phyloP scores from a whole-genome alignment of 441 rosid species.

The Flueggea neowawraea region DNA sequence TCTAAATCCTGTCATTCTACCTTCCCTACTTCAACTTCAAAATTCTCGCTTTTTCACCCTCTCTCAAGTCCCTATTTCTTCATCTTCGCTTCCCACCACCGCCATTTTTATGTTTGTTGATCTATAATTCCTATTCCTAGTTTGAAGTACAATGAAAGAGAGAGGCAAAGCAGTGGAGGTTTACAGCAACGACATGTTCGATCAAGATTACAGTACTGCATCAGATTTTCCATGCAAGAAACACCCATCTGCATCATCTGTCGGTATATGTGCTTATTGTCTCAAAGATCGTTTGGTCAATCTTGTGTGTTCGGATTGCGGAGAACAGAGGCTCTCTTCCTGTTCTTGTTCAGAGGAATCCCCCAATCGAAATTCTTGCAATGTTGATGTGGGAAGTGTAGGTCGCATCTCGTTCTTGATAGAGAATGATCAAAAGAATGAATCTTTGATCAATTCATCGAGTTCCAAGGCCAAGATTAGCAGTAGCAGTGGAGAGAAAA shows the following conservation, averaged over 20 bases:
- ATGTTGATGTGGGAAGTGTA: conserved; percentile 60
- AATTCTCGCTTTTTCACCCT: neutral
- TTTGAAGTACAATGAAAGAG: conserved; percentile 50
- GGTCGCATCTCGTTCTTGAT: conserved; percentile 83
- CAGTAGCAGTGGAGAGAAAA: conserved; percentile 21
- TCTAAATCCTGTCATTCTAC: neutral
- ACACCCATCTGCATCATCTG: conserved; percentile 74
- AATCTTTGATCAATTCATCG: conserved; percentile 13
- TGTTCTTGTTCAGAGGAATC: conserved; percentile 86
- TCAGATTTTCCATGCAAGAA: conserved; percentile 77
- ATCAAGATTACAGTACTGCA: conserved; percentile 37
- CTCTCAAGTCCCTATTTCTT: neutral
- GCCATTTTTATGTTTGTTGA: neutral
- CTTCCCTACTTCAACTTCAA: neutral
- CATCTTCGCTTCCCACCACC: neutral
- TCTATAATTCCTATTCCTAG: neutral
- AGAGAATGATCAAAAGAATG: conserved; percentile 48
- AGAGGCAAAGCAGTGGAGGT: conserved; percentile 74
- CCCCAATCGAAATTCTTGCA: conserved; percentile 55
- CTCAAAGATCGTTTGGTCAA: conserved; percentile 81
- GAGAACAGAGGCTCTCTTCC: conserved; percentile 91
- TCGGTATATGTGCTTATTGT: conserved; percentile 86
- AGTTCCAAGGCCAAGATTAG: conserved; percentile 18
- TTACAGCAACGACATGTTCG: conserved; percentile 18
- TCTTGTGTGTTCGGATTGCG: conserved; percentile 91